These are phyloP conservation scores for Aureobasidium vineae DNA, from an alignment of 2,329 filamentous ascomycete genomes.

Conservation along the genomic window DNA sequence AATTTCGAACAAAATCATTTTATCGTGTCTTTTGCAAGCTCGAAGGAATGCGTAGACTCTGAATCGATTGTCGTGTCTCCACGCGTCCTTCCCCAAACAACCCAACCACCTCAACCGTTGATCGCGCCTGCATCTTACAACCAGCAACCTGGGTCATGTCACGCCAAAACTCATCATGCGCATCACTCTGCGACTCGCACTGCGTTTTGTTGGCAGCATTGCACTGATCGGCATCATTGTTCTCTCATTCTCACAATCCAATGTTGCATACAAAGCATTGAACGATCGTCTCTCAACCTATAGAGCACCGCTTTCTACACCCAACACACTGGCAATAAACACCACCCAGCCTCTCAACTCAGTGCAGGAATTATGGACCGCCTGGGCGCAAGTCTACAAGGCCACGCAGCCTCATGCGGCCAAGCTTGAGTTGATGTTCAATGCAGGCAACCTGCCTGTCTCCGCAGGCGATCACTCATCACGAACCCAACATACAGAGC, in stretches of 20 bases:
- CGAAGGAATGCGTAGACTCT: not conserved
- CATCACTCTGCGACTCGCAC: not conserved
- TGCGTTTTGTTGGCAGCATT: not conserved
- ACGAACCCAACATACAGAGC: not conserved
- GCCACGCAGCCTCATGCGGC: not conserved
- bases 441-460: conserved; percentile 8
- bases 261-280: conserved; percentile 9
- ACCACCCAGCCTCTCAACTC: not conserved
- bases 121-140: not conserved
- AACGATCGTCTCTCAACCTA: not conserved
- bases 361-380: conserved; percentile 1
- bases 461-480: not conserved
- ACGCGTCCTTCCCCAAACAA: not conserved
- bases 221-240: not conserved
- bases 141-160: not conserved
- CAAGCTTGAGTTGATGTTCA: conserved; percentile 11
- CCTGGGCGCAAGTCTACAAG: conserved; percentile 10
- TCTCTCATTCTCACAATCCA: conserved; percentile 1
- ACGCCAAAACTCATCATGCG: not conserved
- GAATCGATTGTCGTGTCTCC: conserved; percentile 9
- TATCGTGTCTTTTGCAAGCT: not conserved
- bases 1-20: not conserved
- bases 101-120: not conserved
- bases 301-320: not conserved
- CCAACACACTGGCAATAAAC: not conserved